Conservation (phyloP, 2,329 filamentous ascomycete genomes). For the Aureobasidium sp. region DNA sequence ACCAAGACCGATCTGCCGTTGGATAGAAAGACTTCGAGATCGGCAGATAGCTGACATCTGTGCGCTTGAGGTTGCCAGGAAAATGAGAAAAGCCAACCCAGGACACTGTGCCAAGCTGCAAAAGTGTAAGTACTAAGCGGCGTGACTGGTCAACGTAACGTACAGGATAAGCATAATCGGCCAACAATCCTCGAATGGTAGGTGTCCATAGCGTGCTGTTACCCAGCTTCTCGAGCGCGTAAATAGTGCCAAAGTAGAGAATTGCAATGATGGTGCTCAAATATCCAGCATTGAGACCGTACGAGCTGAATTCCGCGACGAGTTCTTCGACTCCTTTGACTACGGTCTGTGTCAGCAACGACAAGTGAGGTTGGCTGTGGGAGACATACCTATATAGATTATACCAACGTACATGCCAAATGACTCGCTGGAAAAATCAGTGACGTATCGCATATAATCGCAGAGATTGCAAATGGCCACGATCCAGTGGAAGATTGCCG, state of each 20-base stretch:
- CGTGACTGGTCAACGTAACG: not conserved
- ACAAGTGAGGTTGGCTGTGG: not conserved
- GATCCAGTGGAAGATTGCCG: conserved; percentile 51
- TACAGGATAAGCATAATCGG: not conserved
- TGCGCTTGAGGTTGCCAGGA: not conserved
- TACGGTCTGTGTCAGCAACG: not conserved
- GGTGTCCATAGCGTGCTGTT: not conserved
- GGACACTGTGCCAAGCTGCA: not conserved
- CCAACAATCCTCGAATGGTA: not conserved
- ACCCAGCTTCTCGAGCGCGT: not conserved
- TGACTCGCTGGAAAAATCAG: conserved; percentile 48
- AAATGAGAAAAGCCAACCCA: not conserved
- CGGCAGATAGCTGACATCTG: not conserved
- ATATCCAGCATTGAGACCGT: not conserved
- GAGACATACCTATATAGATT: conserved; percentile 43
- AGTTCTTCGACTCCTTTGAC: not conserved
- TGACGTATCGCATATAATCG: conserved; percentile 54
- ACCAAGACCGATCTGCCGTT: conserved; percentile 40
- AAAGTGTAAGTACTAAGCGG: not conserved
- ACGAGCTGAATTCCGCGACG: not conserved
- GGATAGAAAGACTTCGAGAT: conserved; percentile 39
- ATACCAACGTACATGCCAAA: conserved; percentile 52
- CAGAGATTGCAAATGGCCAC: conserved; percentile 46
- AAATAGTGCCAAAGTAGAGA: not conserved
- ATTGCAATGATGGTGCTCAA: not conserved